Evolutionary conservation across 768 basidiomycete genomes (phyloP).

Genomic region (Kwoniella bestiolae): DNA sequence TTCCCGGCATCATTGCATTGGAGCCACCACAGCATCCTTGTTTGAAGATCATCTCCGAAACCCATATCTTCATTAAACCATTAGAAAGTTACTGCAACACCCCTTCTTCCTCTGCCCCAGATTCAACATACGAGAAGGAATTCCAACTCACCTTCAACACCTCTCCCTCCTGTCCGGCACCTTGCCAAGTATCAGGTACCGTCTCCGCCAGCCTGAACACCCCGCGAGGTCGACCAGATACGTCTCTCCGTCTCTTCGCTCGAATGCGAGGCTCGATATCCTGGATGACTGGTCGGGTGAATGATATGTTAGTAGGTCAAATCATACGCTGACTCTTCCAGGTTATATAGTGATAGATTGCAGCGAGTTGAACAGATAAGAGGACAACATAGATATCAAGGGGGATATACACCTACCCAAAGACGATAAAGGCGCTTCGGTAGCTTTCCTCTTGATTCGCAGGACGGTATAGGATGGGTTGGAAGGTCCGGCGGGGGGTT

Average conservation of each 20-base stretch:
- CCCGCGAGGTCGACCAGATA: constrained; percentile 38
- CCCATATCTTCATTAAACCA: too few species aligned
- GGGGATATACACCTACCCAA: constrained; percentile 43
- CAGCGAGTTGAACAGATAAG: too few species aligned
- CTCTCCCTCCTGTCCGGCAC: constrained; percentile 50
- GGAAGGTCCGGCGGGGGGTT: constrained; percentile 12
- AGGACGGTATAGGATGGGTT: constrained; percentile 50
- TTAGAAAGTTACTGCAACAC: too few species aligned
- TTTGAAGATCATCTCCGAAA: too few species aligned
- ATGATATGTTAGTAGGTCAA: background rate
- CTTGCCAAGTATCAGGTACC: constrained; percentile 54
- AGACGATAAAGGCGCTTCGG: constrained; percentile 54
- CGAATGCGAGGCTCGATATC: constrained; percentile 35
- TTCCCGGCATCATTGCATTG: too few species aligned
- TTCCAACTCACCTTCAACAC: constrained; percentile 50
- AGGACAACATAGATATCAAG: background rate
- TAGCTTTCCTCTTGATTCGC: constrained; percentile 58
- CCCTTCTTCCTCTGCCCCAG: background rate
- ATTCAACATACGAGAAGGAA: too few species aligned
- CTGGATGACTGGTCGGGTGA: constrained; percentile 48
- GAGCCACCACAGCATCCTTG: too few species aligned
- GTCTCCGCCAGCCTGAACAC: constrained; percentile 58
- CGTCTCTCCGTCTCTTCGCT: constrained; percentile 33
- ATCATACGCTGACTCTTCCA: too few species aligned
- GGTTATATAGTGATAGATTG: too few species aligned